Percentiles rank a stretch among this genome's conserved stretches.
These are phyloP conservation scores for Diaporthe caulivora DNA, from an alignment of 2,329 filamentous ascomycete species.

Conservation along the genomic window DNA sequence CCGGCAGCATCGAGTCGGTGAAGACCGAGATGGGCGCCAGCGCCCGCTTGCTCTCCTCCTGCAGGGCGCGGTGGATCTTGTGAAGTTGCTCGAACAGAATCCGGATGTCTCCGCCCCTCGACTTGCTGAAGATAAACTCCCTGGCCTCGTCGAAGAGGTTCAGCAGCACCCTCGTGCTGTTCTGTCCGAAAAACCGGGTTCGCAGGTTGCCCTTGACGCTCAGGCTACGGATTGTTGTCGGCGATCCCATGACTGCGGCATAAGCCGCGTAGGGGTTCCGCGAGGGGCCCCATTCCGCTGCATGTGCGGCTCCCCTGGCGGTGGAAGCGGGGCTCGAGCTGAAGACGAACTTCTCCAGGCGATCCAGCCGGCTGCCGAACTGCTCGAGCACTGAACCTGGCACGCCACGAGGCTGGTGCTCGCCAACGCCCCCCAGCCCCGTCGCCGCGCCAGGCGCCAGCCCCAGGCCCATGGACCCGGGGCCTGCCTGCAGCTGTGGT, in stretches of 20 bases:
- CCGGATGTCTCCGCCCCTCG: constrained; percentile 54
- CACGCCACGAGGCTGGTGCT: constrained; percentile 43
- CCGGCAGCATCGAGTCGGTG: constrained; percentile 69
- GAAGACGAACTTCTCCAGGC: constrained; percentile 64
- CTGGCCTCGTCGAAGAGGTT: constrained; percentile 69
- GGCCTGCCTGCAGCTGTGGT: constrained; percentile 22
- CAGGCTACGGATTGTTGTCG: constrained; percentile 62
- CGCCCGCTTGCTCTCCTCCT: constrained; percentile 60
- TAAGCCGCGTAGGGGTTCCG: constrained; percentile 38
- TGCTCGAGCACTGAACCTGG: constrained; percentile 56
- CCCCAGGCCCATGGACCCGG: constrained; percentile 10
- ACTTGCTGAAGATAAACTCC: constrained; percentile 59
- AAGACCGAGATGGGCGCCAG: constrained; percentile 67
- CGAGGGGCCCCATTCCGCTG: constrained; percentile 31
- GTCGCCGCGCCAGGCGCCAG: background rate
- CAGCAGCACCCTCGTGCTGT: constrained; percentile 64
- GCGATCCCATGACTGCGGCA: constrained; percentile 44
- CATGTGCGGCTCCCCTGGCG: constrained; percentile 9
- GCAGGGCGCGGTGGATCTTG: constrained; percentile 61
- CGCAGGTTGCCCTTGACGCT: constrained; percentile 62
- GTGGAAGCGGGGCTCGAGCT: constrained; percentile 36
- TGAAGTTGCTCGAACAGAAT: constrained; percentile 60
- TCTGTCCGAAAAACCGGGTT: constrained; percentile 67
- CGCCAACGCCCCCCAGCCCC: background rate
- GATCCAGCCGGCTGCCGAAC: constrained; percentile 62